Conservation (phyloP, 805 yeast genomes). For the Danielozyma ontarioensis region DNA sequence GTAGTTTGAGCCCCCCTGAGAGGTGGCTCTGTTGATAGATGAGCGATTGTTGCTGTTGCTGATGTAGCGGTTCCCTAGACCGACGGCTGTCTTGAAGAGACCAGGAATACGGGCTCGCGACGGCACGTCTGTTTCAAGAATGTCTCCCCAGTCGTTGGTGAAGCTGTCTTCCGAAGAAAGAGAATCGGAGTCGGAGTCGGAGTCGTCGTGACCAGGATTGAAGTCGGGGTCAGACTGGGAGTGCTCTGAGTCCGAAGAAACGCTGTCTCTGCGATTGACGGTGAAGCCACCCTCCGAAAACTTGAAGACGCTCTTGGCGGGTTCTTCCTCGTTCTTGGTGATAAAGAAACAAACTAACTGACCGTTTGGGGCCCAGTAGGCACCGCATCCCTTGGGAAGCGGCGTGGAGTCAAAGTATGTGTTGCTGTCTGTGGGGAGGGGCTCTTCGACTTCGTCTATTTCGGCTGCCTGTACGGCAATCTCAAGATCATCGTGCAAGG, state of each 20-base stretch:
- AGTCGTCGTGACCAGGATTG: slow-evolving; percentile 6
- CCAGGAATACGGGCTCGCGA: slow-evolving; percentile 51
- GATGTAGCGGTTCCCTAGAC: slow-evolving; percentile 30
- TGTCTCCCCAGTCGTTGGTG: slow-evolving; percentile 64
- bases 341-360: slow-evolving; percentile 78
- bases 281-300: slow-evolving; percentile 50
- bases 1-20: slow-evolving; percentile 32
- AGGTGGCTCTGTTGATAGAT: slow-evolving; percentile 30
- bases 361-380: slow-evolving; percentile 78
- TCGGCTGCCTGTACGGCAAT: no score
- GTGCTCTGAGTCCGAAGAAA: slow-evolving; percentile 6
- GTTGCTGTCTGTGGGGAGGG: slow-evolving; percentile 2
- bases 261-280: slow-evolving; percentile 6
- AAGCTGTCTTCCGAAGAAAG: slow-evolving; percentile 53
- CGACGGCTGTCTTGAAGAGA: slow-evolving; percentile 36
- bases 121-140: slow-evolving; percentile 52
- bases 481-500: neutral
- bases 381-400: slow-evolving; percentile 91
- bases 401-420: slow-evolving; percentile 73
- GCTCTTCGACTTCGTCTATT: no score
- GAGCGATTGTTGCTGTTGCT: slow-evolving; percentile 17
- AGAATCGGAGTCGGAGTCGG: slow-evolving; percentile 10
- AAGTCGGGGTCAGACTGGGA: slow-evolving; percentile 5
- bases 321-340: slow-evolving; percentile 36
- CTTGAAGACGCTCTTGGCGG: slow-evolving; percentile 37